A percentile compares a stretch with the other conserved stretches of the same genome.
phyloP scores from a whole-genome alignment of 78 protist species.

The Creolimax fragrantissima region DNA sequence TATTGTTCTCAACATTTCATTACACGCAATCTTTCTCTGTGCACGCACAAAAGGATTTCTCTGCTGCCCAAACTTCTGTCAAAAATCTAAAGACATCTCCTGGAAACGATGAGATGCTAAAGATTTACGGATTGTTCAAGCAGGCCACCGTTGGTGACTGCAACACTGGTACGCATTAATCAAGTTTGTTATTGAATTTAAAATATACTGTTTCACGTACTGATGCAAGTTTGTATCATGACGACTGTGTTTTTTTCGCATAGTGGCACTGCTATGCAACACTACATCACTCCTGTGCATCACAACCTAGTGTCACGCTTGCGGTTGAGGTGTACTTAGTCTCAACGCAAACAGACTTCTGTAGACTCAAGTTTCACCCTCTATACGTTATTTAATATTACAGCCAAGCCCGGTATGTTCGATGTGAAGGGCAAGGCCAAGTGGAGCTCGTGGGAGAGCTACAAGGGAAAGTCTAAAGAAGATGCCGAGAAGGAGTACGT shows the following conservation, averaged over 20 bases:
- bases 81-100: slow-evolving; percentile 20
- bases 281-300: too few species aligned
- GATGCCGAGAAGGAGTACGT: slow-evolving; percentile 37
- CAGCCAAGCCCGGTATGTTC: slow-evolving; percentile 54
- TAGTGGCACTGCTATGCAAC: background rate
- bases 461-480: slow-evolving; percentile 44
- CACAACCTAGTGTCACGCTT: too few species aligned
- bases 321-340: too few species aligned
- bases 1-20: too few species aligned
- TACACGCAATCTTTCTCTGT: background rate
- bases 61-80: slow-evolving; percentile 21
- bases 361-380: too few species aligned
- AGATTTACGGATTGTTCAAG: slow-evolving; percentile 58
- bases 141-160: slow-evolving; percentile 67
- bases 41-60: slow-evolving; percentile 19
- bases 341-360: too few species aligned
- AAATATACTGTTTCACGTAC: too few species aligned
- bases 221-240: too few species aligned
- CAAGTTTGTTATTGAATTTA: too few species aligned
- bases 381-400: too few species aligned
- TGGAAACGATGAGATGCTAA: slow-evolving; percentile 38
- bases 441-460: slow-evolving; percentile 47
- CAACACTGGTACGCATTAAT: slow-evolving; percentile 18
- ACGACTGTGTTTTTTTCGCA: background rate
- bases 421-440: slow-evolving; percentile 55